Evolutionary conservation across 208 protist species (phyloP).

Genomic region (Acanthamoeba healyi): DNA sequence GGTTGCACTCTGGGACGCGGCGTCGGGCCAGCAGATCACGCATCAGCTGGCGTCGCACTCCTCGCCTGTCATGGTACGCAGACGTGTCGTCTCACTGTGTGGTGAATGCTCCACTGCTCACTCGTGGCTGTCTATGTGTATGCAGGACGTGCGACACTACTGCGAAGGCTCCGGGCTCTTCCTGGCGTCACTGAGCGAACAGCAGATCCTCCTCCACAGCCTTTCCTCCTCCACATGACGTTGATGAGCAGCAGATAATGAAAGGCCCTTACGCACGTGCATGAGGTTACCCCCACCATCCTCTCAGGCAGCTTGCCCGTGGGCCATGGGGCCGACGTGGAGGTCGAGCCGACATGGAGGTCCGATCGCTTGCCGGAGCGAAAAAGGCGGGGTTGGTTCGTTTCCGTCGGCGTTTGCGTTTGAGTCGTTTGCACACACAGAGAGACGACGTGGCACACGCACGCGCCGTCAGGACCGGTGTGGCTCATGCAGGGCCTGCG

Average conservation of each 20-base stretch:
- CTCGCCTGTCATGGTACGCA: background rate
- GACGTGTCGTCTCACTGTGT: background rate
- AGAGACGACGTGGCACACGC: no score
- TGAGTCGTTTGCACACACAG: no score
- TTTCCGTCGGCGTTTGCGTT: no score
- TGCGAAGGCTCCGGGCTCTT: background rate
- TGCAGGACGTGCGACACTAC: conserved; percentile 13
- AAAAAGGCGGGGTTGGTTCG: no score
- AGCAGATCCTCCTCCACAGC: conserved; percentile 14
- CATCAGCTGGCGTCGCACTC: conserved; percentile 12
- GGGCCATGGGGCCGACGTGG: no score
- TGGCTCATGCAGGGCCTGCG: background rate
- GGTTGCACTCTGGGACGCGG: conserved; percentile 1
- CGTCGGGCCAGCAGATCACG: background rate
- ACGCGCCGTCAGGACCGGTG: no score
- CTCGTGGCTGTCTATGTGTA: background rate
- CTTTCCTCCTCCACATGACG: no score
- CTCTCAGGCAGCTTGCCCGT: no score
- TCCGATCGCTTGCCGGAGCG: no score
- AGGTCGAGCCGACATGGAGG: no score
- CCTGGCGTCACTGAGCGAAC: conserved; percentile 15
- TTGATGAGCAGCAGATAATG: no score
- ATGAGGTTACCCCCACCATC: no score
- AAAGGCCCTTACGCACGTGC: background rate
- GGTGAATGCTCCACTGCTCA: background rate